Percentiles rank a stretch among this genome's conserved stretches.
Evolutionary conservation across 2,329 filamentous ascomycete genomes (phyloP).

Genomic region (Fusarium torreyae): DNA sequence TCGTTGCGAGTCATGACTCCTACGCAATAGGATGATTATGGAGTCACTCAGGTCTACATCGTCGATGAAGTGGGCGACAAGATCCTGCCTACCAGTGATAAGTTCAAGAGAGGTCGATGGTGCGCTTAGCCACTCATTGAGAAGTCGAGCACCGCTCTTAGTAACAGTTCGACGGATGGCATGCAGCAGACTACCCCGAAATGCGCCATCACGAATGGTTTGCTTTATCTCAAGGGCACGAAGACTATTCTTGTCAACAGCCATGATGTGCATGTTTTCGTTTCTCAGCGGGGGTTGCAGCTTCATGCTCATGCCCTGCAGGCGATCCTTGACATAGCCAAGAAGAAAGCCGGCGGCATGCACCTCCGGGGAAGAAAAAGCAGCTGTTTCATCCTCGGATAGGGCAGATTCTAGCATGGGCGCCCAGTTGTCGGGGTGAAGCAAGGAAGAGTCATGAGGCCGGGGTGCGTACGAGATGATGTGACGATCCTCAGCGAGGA

Average conservation of each 20-base stretch:
- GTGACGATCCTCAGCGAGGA: constrained; percentile 82
- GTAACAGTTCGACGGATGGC: constrained; percentile 92
- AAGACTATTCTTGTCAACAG: constrained; percentile 92
- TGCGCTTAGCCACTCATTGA: constrained; percentile 88
- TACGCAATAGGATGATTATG: constrained; percentile 76
- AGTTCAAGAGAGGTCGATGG: constrained; percentile 88
- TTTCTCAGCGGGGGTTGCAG: constrained; percentile 86
- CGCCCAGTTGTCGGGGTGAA: constrained; percentile 76
- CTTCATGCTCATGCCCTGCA: constrained; percentile 84
- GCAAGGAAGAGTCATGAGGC: constrained; percentile 60
- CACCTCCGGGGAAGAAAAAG: constrained; percentile 79
- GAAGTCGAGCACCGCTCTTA: constrained; percentile 87
- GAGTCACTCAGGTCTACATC: constrained; percentile 78
- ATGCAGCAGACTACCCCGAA: constrained; percentile 89
- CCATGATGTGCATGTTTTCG: constrained; percentile 83
- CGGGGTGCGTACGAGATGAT: constrained; percentile 82
- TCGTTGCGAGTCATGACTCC: constrained; percentile 88
- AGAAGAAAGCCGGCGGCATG: constrained; percentile 85
- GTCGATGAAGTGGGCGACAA: constrained; percentile 82
- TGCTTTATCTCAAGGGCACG: constrained; percentile 89
- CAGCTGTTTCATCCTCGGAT: constrained; percentile 62
- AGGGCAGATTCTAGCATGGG: constrained; percentile 84
- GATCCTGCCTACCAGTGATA: constrained; percentile 84
- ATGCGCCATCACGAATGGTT: constrained; percentile 84
- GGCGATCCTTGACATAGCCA: constrained; percentile 83